Evolutionary conservation across 225 moss, liverwort and hornwort genomes (phyloP), one percentile per base, ranked within the genome.

Genomic region (Marchantia paleacea): DNA sequence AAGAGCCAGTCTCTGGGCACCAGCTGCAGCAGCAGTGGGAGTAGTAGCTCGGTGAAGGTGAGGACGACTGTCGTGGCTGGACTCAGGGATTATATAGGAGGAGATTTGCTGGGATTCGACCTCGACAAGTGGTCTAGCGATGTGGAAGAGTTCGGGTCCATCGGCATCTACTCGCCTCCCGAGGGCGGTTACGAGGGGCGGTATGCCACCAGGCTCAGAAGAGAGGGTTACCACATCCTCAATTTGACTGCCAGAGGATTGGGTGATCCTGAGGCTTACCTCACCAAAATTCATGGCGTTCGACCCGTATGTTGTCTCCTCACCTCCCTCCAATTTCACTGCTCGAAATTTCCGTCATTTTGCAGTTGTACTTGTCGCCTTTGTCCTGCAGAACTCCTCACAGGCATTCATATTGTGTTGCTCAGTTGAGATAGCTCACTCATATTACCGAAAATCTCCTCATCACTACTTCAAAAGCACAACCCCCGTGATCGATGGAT

Each of bases 131-230:
- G 99, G 95, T 89, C 80, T 12, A 80, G 75, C 6, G 99, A 99
- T 73, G 95, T 99, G 29, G 99, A 99, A 82, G 91, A 92, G 62
- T 94, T 82, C 63, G 95, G 99, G 20, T 87, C 92, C 12, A 84
- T 99, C 12, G 99, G 94, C 1, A 89, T 99, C 9, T 99, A 94
- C 24, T 6, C 99, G 0, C 99, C 99, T 0, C 80, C 89, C 3
- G 99, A 99, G 76, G 99, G 99, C 0, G 99, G 99, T 0, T 90
- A 91, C 63, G 99, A 99, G 84, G 99, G 99, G 15, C 95, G 99
- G 8, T 95, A 99, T 73, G 86, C 86, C 6, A 87, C 89, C 24
- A 90, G 94, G 76, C 88, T 99, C 78, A 99, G 84, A 57, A 76
- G 26, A 0, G 92, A 89, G 74, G 95, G 95, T 2, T 99, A 99